phyloP scores from a whole-genome alignment of 2,329 filamentous ascomycete species.

The Madurella fahalii region DNA sequence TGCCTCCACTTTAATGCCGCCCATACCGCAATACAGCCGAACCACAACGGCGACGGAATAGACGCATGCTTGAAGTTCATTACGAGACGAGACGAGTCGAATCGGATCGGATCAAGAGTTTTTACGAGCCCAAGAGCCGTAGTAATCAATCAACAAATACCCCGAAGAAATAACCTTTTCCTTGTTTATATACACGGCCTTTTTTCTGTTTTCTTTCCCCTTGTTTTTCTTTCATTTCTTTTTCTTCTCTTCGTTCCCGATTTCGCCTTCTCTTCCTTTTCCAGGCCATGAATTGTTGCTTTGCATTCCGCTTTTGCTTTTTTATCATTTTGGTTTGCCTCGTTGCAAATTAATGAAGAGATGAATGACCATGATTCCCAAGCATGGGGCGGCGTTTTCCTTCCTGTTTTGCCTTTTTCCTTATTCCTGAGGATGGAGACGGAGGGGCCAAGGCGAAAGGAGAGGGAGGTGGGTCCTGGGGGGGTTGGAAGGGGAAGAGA shows the following conservation, averaged over 20 bases:
- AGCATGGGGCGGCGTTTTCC: neutral
- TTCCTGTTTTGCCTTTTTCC: neutral
- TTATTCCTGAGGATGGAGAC: too few species aligned
- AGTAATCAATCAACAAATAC: neutral
- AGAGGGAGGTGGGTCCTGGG: neutral
- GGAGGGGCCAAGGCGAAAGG: neutral
- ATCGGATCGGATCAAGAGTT: neutral
- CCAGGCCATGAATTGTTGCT: neutral
- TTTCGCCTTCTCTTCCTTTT: neutral
- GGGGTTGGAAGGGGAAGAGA: too few species aligned
- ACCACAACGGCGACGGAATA: neutral
- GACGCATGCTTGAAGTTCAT: neutral
- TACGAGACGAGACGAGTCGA: neutral
- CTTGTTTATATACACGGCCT: slow-evolving; percentile 13
- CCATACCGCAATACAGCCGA: neutral
- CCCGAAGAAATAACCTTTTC: neutral
- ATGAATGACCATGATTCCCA: neutral
- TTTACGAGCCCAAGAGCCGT: neutral
- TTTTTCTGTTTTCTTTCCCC: neutral
- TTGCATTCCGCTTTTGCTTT: too few species aligned
- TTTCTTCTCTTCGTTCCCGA: slow-evolving; percentile 7
- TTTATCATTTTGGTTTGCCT: too few species aligned
- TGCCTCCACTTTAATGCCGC: slow-evolving; percentile 14
- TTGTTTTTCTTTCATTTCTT: slow-evolving; percentile 7
- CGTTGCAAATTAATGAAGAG: neutral